Evolutionary conservation across 2,329 filamentous ascomycete species (phyloP).

Genomic region (Mariannaea elegans): DNA sequence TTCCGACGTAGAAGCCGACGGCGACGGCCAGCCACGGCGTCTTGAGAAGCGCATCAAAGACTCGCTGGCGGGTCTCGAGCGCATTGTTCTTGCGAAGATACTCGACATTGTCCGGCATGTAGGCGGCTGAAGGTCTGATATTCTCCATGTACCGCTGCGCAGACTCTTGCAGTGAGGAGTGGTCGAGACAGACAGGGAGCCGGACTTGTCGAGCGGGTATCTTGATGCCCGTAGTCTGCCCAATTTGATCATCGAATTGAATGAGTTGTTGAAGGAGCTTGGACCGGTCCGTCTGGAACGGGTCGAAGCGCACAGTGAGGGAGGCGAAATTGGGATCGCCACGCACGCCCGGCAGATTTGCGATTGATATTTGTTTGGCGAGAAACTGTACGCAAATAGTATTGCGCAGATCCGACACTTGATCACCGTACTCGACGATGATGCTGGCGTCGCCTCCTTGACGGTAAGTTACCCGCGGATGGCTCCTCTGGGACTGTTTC

Average conservation of each 20-base stretch:
- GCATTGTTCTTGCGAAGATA: constrained; percentile 55
- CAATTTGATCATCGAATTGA: constrained; percentile 18
- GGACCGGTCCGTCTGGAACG: constrained; percentile 18
- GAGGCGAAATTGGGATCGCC: constrained; percentile 31
- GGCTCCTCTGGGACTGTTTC: constrained; percentile 36
- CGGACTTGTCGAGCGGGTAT: constrained; percentile 33
- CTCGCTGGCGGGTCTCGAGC: constrained; percentile 41
- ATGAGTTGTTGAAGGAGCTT: constrained; percentile 15
- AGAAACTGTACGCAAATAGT: constrained; percentile 42
- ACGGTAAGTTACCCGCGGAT: constrained; percentile 51
- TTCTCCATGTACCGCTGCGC: constrained; percentile 65
- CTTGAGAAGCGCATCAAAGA: constrained; percentile 45
- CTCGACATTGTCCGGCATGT: constrained; percentile 66
- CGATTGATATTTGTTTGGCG: constrained; percentile 4
- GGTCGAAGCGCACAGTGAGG: constrained; percentile 32
- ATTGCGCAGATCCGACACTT: constrained; percentile 62
- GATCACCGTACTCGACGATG: constrained; percentile 65
- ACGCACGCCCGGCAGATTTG: constrained; percentile 13
- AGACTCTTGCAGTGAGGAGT: constrained; percentile 44
- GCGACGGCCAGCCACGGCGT: constrained; percentile 43
- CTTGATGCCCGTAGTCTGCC: constrained; percentile 20
- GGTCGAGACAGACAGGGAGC: constrained; percentile 43
- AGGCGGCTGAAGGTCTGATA: constrained; percentile 65
- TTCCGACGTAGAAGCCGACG: constrained; percentile 48
- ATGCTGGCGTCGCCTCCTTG: constrained; percentile 60